A percentile compares a stretch with the other conserved stretches of the same genome.
Conservation (phyloP, 768 basidiomycete genomes). For the Sutorius australiensis region DNA sequence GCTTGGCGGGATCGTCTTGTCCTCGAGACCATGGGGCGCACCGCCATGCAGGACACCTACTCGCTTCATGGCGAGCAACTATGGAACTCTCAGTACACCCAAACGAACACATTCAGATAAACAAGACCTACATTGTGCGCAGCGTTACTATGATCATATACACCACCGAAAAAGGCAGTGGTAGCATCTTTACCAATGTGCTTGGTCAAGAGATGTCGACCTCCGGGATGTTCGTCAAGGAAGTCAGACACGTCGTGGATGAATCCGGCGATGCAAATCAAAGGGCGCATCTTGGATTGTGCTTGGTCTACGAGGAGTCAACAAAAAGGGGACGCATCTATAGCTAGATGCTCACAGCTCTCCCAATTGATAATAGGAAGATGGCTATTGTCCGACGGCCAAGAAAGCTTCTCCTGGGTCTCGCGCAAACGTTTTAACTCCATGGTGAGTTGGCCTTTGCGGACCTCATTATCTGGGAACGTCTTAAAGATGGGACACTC, state of each 20-base stretch:
- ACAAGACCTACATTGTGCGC: constrained; percentile 66
- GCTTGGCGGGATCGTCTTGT: constrained; percentile 65
- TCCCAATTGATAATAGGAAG: constrained; percentile 86
- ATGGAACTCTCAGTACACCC: constrained; percentile 1
- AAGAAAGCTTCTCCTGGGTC: constrained; percentile 70
- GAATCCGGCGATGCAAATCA: constrained; percentile 86
- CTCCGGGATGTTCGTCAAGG: constrained; percentile 90
- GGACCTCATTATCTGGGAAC: constrained; percentile 70
- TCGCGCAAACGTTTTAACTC: constrained; percentile 81
- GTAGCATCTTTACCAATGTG: constrained; percentile 89
- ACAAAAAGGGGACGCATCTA: background rate
- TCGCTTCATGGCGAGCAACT: constrained; percentile 47
- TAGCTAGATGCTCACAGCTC: constrained; percentile 51
- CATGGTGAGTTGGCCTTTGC: constrained; percentile 93
- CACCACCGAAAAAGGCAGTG: constrained; percentile 91
- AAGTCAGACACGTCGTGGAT: constrained; percentile 87
- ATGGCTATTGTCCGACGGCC: constrained; percentile 75
- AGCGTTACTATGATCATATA: constrained; percentile 86
- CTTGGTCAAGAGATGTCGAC: constrained; percentile 77
- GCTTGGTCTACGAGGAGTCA: constrained; percentile 55
- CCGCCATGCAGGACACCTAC: constrained; percentile 54
- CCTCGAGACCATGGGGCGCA: constrained; percentile 51
- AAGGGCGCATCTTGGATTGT: constrained; percentile 72
- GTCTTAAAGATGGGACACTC: constrained; percentile 17
- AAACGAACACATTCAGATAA: background rate